Evolutionary conservation across 768 basidiomycete genomes (phyloP), one percentile per base, ranked within the genome.

Genomic region (Lactifluus subvellereus): DNA sequence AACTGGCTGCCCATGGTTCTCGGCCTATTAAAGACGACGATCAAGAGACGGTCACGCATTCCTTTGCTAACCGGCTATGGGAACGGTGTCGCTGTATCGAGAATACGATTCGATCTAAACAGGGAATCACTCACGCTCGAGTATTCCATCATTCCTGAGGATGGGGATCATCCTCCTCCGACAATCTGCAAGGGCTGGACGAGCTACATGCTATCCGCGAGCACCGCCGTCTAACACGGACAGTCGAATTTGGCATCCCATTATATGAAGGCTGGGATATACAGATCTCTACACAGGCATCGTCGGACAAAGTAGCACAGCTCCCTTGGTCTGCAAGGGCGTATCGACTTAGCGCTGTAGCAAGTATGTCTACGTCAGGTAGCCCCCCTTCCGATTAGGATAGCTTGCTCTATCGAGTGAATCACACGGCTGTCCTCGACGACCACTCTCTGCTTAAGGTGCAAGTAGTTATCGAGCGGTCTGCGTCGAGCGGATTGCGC

Each of bases 211-310:
- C 79, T 1, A 69, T 84, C 57, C 83, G 85, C 49, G 92, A 91
- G 70, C 81, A 83, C 59, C 78, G 82, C 59, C 80, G 90, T 48
- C 77, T 92, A 18, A 86, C 85, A 20, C 81, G 93, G 43, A 84
- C 88, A 2, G 78, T 95, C 51, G 91, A 97, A 76, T 90, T 87
- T 69, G 75, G 85, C n/a, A 73, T 98, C 37, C 90, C 91, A 4
- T 78, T 83, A 1, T 75, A 78, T 18, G 86, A 88, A 65, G 89
- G 91, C 32, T 98, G 91, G 94, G 93, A 94, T 68, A 82, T 94
- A 1, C 91, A 88, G 68, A 77, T 96, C 32, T 80, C 86, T 5
- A 84, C 85, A 33, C 87, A 82, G 71, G 88, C 87, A 6, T 87
- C 89, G 1, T 87, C 86, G 0, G 84, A 86, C 38, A 84, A 82